Conservation (phyloP, 371 early-diverging fungal genomes). For the Lichtheimia hyalospora region DNA sequence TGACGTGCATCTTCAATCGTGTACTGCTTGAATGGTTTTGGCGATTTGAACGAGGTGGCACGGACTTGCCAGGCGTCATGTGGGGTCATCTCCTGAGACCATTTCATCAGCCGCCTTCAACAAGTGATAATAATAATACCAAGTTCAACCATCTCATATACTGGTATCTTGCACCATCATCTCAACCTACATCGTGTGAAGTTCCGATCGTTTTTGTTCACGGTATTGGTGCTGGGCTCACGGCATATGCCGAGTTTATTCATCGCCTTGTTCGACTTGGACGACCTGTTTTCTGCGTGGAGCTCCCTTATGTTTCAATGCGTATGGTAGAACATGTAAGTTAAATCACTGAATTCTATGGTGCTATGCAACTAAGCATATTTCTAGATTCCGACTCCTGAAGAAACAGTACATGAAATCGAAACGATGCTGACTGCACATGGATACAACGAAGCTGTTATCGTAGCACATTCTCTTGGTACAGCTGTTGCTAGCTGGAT, state of each 20-base stretch:
- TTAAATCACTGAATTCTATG: background rate
- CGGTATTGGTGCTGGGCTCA: conserved; percentile 66
- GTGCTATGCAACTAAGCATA: background rate
- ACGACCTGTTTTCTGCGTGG: conserved; percentile 64
- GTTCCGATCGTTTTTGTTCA: conserved; percentile 68
- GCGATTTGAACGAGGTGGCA: conserved; percentile 20
- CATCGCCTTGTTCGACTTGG: conserved; percentile 32
- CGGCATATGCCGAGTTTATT: conserved; percentile 57
- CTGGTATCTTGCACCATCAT: conserved; percentile 23
- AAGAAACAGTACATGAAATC: conserved; percentile 56
- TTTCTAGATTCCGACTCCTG: conserved; percentile 41
- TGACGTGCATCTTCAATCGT: conserved; percentile 30
- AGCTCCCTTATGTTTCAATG: conserved; percentile 71
- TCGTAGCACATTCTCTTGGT: conserved; percentile 71
- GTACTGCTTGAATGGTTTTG: conserved; percentile 21
- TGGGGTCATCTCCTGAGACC: conserved; percentile 30
- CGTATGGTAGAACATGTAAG: conserved; percentile 50
- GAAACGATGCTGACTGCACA: conserved; percentile 49
- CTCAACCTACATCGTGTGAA: background rate
- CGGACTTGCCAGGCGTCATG: conserved; percentile 6
- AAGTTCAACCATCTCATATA: conserved; percentile 18
- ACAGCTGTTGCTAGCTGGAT: conserved; percentile 54
- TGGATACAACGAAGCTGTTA: conserved; percentile 53
- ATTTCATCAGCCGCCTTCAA: background rate
- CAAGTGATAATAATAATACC: background rate